phyloP scores from a whole-genome alignment of 495 filamentous ascomycete species.

The Xylaria longipes region DNA sequence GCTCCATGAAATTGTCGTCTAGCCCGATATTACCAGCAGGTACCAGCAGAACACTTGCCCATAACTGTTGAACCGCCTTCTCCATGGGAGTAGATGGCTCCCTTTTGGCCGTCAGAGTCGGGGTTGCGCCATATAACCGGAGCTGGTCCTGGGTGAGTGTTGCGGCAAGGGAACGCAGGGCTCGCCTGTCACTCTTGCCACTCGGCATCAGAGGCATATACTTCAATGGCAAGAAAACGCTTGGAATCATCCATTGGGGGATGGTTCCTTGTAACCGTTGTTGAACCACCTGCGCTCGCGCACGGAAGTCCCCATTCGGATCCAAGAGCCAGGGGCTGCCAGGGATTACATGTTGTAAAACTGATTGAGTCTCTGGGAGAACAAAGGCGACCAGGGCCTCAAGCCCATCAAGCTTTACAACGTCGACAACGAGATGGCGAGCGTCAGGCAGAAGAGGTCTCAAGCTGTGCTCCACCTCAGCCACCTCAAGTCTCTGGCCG shows the following conservation, averaged over 20 bases:
- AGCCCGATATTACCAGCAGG: conserved; percentile 38
- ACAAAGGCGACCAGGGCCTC: conserved; percentile 19
- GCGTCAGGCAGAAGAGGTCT: conserved; percentile 34
- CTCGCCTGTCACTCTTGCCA: conserved; percentile 56
- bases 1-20: conserved; percentile 55
- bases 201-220: conserved; percentile 57
- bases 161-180: conserved; percentile 26
- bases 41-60: conserved; percentile 13
- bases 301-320: neutral
- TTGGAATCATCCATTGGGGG: conserved; percentile 16
- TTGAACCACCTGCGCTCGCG: neutral
- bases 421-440: conserved; percentile 10
- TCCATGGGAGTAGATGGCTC: conserved; percentile 7
- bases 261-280: neutral
- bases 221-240: neutral
- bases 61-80: neutral
- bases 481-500: conserved; percentile 37
- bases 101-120: neutral
- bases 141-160: neutral
- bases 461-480: conserved; percentile 40
- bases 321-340: neutral
- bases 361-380: neutral
- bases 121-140: neutral
- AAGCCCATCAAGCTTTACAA: neutral
- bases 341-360: neutral